A percentile compares a stretch with the other conserved stretches of the same genome.
Conservation (phyloP, 176 grass and related monocot genomes). For the Lolium multiflorum region DNA sequence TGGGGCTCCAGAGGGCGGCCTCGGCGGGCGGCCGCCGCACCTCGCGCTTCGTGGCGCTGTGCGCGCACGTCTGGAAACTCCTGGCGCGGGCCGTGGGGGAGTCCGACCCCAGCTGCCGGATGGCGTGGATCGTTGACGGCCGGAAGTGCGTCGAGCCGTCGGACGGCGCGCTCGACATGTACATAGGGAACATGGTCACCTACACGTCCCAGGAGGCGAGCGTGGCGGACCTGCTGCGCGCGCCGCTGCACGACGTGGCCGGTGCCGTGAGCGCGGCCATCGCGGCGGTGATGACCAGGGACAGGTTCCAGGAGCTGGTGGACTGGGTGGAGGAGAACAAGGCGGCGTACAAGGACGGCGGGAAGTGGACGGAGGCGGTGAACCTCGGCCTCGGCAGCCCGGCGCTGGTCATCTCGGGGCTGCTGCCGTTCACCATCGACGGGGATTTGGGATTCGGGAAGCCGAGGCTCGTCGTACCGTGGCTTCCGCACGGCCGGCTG, state of each 20-base stretch:
- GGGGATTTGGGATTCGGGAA: conserved; percentile 68
- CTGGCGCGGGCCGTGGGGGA: conserved; percentile 59
- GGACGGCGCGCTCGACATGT: conserved; percentile 49
- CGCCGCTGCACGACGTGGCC: conserved; percentile 43
- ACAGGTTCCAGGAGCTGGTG: conserved; percentile 68
- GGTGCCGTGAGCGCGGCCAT: conserved; percentile 45
- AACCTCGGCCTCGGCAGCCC: conserved; percentile 70
- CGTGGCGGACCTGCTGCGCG: neutral
- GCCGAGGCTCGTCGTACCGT: conserved; percentile 47
- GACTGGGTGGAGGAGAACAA: conserved; percentile 87
- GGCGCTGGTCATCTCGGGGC: conserved; percentile 51
- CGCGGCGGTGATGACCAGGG: conserved; percentile 37
- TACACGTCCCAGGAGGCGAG: neutral
- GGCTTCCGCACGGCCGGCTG: conserved; percentile 49
- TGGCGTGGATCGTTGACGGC: conserved; percentile 70
- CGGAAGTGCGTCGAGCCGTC: conserved; percentile 51
- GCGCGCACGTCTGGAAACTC: conserved; percentile 75
- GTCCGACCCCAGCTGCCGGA: conserved; percentile 58
- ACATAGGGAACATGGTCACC: conserved; percentile 68
- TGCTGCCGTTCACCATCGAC: conserved; percentile 59
- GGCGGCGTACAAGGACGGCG: conserved; percentile 50
- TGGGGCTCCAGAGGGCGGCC: conserved; percentile 30
- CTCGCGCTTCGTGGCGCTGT: conserved; percentile 61
- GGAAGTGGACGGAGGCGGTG: conserved; percentile 83
- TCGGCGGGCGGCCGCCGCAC: neutral